These are phyloP conservation scores for Polyplosphaeria fusca DNA, from an alignment of 495 filamentous ascomycete genomes.

Conservation along the genomic window DNA sequence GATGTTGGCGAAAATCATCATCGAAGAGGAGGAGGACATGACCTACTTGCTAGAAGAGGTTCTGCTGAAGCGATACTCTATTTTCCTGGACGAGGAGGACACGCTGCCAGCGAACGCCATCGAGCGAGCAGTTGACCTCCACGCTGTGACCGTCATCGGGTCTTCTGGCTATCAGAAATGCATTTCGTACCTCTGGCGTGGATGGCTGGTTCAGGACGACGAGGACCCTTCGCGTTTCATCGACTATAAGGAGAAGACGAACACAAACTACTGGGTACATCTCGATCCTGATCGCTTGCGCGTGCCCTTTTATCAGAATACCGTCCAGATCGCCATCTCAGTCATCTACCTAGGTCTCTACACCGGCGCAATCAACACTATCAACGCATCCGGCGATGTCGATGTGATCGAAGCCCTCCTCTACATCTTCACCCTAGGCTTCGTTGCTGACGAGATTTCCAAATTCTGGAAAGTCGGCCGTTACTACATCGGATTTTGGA, in stretches of 20 bases:
- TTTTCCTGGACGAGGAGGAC: conserved; percentile 66
- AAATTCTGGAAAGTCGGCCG: conserved; percentile 93
- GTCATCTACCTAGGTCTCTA: conserved; percentile 80
- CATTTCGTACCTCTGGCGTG: conserved; percentile 85
- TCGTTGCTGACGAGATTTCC: conserved; percentile 76
- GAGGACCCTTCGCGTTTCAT: conserved; percentile 82
- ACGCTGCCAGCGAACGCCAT: conserved; percentile 79
- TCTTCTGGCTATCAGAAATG: conserved; percentile 95
- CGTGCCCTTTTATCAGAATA: conserved; percentile 86
- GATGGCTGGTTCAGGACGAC: conserved; percentile 94
- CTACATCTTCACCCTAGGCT: conserved; percentile 90
- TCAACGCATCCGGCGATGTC: conserved; percentile 74
- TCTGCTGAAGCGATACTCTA: conserved; percentile 87
- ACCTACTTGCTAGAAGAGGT: conserved; percentile 72
- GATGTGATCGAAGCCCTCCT: conserved; percentile 82
- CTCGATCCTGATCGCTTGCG: conserved; percentile 93
- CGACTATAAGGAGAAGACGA: conserved; percentile 72
- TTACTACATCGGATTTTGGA: conserved; percentile 92
- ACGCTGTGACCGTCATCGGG: conserved; percentile 81
- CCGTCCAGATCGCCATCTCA: conserved; percentile 78
- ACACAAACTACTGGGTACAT: conserved; percentile 71
- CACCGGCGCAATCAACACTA: conserved; percentile 86
- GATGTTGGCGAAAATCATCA: conserved; percentile 89
- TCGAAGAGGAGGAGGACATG: conserved; percentile 76
- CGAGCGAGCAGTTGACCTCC: conserved; percentile 88